Base-by-base conservation (phyloP, 768 basidiomycete genomes). In the Serendipita sp. region DNA sequence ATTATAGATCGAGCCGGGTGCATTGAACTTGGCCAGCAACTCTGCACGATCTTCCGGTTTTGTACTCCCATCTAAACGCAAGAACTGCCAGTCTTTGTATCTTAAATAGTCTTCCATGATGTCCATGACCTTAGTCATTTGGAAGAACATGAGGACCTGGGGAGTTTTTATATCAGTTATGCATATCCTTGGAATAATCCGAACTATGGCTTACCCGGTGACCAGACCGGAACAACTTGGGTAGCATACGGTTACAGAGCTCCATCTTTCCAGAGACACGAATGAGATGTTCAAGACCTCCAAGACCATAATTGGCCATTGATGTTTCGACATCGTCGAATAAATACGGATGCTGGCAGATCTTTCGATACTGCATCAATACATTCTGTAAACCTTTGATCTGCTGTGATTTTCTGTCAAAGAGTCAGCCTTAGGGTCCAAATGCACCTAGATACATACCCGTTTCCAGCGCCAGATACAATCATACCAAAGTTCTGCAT, bases 61-160 rank as follows among this genome's bases (percentile, higher is more conserved):
- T 23, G 93, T 97, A 11, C 89, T 86, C 79, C 93, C 93, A 74
- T 97, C 93, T n/a, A 97, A 79, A 69, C 94, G 89, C 63, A 95
- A 84, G 73, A 89, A 86, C 69, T 89, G 86, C 82, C 83, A 91
- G 3, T 82, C 81, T 82, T 85, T 84, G 80, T 86, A 85, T 72
- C 88, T 89, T 71, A 96, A 75, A 71, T 93, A 97, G 70, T 97
- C 94, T 70, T 91, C 91, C 84, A 95, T 91, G 72, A 96, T 93
- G 68, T 95, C 91, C 94, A 98, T 96, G 70, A 97, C 91, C 71
- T 92, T 90, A 15, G 94, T 97, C 96, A 98, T 97, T 76, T 99
- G 96, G 85, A 98, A 98, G 84, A 99, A 98, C 70, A 99, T 97
- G 65, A 99, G 84, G 52, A 95, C 91, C 89, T 92, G 68, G 44